Evolutionary conservation across 805 yeast species (phyloP), one percentile per base, ranked within the genome.

Genomic region (Yamadazyma nakazawae): DNA sequence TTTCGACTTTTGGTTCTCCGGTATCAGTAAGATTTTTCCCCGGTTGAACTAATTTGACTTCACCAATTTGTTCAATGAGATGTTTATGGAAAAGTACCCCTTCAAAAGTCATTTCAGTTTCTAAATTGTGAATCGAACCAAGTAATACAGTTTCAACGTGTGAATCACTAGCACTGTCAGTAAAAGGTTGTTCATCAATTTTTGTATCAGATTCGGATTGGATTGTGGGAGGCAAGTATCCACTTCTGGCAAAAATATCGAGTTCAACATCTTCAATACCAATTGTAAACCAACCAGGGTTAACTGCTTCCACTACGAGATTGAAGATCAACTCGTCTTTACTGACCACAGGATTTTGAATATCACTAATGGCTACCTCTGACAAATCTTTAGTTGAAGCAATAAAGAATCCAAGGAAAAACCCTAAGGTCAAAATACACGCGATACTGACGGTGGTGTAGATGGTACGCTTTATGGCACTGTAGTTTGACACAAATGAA

Each of bases 341-440:
- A 43, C 94, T 83, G 2, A 88, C 86, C 11, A 91, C 69, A 1
- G 91, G 77, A 57, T 88, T 88, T 42, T 78, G 79, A 35, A 91
- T 72, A n/a, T 80, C 68, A 2, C 70, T 62, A 9, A 91, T 78
- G 17, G 77, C 67, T 16, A 89, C 84, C 50, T 79, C 76, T 43
- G 84, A 81, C 45, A 92, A 68, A 47, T 92, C 97, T 55, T 88
- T 89, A 16, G 89, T 84, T 1, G 96, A 83, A 0, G 97, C 97
- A 36, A 91, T 68, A 2, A 90, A 67, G 59, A 91, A 88, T 0
- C 98, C 98, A 57, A 84, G 73, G 5, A 86, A 70, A 58, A 92
- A 89, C 1, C 96, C 96, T 26, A 85, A 62, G 0, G 82, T 69
- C 10, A 88, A 63, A n/a, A 88, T 70, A 12, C 76, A 61, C 13